Conservation (phyloP, 495 filamentous ascomycete genomes). For the Talaromyces proteolyticus region DNA sequence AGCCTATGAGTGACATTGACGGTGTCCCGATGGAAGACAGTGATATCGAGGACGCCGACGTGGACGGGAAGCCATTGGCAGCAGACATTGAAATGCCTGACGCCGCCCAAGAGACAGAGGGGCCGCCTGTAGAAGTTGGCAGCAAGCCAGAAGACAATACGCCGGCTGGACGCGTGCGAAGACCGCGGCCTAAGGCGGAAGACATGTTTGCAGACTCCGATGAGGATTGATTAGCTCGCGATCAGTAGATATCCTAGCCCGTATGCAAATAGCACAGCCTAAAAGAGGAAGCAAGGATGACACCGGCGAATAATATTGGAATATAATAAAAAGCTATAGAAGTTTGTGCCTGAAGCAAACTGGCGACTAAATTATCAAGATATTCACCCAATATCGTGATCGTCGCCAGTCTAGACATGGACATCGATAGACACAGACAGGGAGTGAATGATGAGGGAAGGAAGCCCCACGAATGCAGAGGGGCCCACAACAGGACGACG, state of each 20-base stretch:
- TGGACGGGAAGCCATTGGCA: slow-evolving; percentile 52
- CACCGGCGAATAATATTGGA: too few relatives aligned
- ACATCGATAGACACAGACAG: too few relatives aligned
- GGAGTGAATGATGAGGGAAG: too few relatives aligned
- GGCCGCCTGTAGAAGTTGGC: slow-evolving; percentile 13
- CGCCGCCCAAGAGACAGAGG: slow-evolving; percentile 11
- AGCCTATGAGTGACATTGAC: slow-evolving; percentile 38
- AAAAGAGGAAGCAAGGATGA: too few relatives aligned
- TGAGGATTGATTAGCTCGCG: background rate
- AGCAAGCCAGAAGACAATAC: slow-evolving; percentile 14
- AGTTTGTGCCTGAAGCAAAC: too few relatives aligned
- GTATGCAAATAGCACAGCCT: too few relatives aligned
- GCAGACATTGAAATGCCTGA: slow-evolving; percentile 40
- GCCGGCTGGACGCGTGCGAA: slow-evolving; percentile 21
- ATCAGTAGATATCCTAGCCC: background rate
- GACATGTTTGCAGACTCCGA: slow-evolving; percentile 85
- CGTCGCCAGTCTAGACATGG: too few relatives aligned
- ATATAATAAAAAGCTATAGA: too few relatives aligned
- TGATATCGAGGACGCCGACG: slow-evolving; percentile 38
- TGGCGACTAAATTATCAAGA: too few relatives aligned
- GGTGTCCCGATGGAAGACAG: slow-evolving; percentile 54
- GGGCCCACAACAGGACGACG: too few relatives aligned
- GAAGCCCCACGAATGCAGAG: too few relatives aligned
- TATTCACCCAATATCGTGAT: too few relatives aligned
- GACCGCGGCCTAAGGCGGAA: slow-evolving; percentile 72